phyloP scores from a whole-genome alignment of 768 basidiomycete species.

The Tricholoma terreum region DNA sequence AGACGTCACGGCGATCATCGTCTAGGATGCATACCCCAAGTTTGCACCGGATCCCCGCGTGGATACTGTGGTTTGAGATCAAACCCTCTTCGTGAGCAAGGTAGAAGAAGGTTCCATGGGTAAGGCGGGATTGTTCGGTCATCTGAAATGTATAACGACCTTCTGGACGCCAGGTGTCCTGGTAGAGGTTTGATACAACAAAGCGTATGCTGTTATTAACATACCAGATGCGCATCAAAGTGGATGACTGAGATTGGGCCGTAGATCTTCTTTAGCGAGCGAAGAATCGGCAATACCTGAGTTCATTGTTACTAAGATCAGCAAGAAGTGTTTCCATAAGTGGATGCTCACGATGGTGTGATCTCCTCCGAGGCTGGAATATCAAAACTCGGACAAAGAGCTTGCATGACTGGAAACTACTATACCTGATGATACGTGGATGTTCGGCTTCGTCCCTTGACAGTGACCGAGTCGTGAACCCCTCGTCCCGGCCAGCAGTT shows the following conservation, averaged over 20 bases:
- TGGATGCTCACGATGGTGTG: conserved; percentile 69
- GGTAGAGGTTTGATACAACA: conserved; percentile 19
- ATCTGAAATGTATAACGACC: conserved; percentile 51
- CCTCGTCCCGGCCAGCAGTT: conserved; percentile 34
- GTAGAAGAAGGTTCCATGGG: conserved; percentile 86
- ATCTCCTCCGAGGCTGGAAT: conserved; percentile 72
- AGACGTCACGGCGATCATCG: conserved; percentile 13
- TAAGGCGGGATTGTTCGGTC: conserved; percentile 64
- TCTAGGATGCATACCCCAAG: conserved; percentile 35
- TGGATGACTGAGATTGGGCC: conserved; percentile 83
- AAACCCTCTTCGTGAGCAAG: conserved; percentile 76
- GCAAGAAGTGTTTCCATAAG: conserved; percentile 29
- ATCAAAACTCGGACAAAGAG: conserved; percentile 3
- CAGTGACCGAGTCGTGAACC: conserved; percentile 34
- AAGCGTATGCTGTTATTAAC: not conserved
- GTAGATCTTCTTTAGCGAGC: conserved; percentile 73
- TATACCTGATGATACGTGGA: conserved; percentile 68
- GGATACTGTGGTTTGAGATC: conserved; percentile 73
- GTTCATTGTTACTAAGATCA: conserved; percentile 18
- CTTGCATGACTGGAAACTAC: conserved; percentile 4
- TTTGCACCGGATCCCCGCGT: conserved; percentile 84
- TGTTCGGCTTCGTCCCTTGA: conserved; percentile 61
- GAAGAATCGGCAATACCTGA: conserved; percentile 77
- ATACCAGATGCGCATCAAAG: conserved; percentile 63
- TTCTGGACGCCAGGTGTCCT: conserved; percentile 57